Evolutionary conservation across 768 basidiomycete genomes (phyloP), one percentile per base, ranked within the genome.

Genomic region (Calocera viscosa): DNA sequence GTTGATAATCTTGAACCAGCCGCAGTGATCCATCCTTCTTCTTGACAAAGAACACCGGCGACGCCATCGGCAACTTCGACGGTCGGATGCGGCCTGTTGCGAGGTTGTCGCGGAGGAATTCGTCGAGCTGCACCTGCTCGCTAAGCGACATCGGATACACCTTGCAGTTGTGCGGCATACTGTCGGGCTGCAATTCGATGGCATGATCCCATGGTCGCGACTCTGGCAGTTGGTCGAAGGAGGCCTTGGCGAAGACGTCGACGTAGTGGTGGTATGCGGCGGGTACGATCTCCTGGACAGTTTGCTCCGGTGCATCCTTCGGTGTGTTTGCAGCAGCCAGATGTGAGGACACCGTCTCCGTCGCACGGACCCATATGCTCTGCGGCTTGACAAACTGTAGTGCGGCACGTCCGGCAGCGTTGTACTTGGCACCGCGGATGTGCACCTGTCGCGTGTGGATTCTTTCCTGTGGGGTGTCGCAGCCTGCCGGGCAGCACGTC

Each of bases 1-100:
- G 19, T 26, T 72, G 64, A 60, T 79, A 79, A 60, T 80, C 78
- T 38, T 77, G 73, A 2, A 77, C 72, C 0, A 72, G 72, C 0
- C 72, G 65, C 0, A 78, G 67, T 0, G 63, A 63, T 1, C 77
- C 74, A 66, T 77, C 78, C 68, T 79, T 76, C 71, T 79, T 79
- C 24, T 73, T 73, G 7, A 78, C 67, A 34, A 79, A 77, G 69
- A 76, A 72, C 60, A 76, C 69, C 30, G 69, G 67, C 1, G 67
- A 49, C 1, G 73, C 69, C 64, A 72, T 67, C 8, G 65, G 68
- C 1, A 69, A 71, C 33, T 71, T 70, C 1, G 72, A 73, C 12
- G 70, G 71, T 0, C 64, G 19, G 3, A 76, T 75, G 2, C 47
- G 12, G 0, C 70, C 68, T 19, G 68, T 70, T 3, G 1, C 22